A percentile compares a stretch with the other conserved stretches of the same genome.
These are phyloP conservation scores for Areca catechu DNA, from an alignment of 176 grass and related monocot genomes.

Conservation along the genomic window DNA sequence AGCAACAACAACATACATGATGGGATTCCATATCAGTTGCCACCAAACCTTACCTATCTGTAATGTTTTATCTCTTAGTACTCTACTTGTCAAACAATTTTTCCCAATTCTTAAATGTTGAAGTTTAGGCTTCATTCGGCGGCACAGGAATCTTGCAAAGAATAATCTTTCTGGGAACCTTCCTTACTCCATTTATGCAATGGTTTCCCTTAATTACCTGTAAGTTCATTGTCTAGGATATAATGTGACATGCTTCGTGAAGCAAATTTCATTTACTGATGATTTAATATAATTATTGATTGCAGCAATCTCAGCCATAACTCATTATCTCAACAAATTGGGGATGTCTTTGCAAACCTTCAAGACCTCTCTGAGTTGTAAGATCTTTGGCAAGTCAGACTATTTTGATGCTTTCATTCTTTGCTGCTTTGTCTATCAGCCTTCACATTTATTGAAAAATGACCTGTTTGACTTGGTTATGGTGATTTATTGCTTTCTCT, in stretches of 20 bases:
- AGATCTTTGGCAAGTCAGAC: constrained; percentile 22
- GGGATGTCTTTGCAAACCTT: constrained; percentile 64
- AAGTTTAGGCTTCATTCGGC: constrained; percentile 7
- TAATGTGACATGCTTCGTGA: constrained; percentile 9
- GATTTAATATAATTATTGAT: constrained; percentile 15
- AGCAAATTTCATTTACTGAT: constrained; percentile 12
- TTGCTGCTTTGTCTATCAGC: neutral
- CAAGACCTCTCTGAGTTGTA: constrained; percentile 69
- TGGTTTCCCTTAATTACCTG: constrained; percentile 76
- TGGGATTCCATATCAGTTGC: constrained; percentile 81
- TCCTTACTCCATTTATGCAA: constrained; percentile 75
- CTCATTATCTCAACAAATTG: constrained; percentile 48
- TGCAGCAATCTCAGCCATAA: constrained; percentile 92
- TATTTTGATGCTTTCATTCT: constrained; percentile 13
- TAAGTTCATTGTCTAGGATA: constrained; percentile 27
- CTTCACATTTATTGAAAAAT: neutral
- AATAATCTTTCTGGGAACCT: constrained; percentile 73
- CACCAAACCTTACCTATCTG: constrained; percentile 58
- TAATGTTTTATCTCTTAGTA: neutral
- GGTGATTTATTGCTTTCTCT: neutral
- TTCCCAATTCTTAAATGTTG: neutral
- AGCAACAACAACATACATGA: constrained; percentile 75
- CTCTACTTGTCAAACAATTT: neutral
- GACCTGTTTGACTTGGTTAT: constrained; percentile 1
- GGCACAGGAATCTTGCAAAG: constrained; percentile 67